A percentile compares a stretch with the other conserved stretches of the same genome.
Conservation (phyloP, 139 green algal species). For the Closterium sp. region DNA sequence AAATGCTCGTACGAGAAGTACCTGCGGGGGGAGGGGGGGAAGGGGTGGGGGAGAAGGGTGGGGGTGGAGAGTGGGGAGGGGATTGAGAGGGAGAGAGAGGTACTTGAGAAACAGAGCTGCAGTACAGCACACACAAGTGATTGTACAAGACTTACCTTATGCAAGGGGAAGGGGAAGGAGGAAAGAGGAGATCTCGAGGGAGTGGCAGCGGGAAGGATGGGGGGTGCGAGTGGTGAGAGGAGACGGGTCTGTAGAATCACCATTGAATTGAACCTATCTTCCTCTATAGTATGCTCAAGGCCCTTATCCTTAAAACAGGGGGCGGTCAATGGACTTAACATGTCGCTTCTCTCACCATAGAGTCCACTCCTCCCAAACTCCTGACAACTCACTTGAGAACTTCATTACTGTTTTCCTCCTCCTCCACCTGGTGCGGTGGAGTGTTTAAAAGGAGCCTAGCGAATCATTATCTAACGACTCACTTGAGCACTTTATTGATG, state of each 20-base stretch:
- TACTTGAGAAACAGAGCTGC: slow-evolving; percentile 58
- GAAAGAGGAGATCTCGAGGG: not conserved
- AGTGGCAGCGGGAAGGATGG: too few relatives aligned
- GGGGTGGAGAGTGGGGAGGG: too few relatives aligned
- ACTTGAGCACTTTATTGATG: slow-evolving; percentile 91
- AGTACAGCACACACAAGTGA: slow-evolving; percentile 99
- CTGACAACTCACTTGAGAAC: slow-evolving; percentile 69
- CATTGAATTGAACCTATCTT: too few relatives aligned
- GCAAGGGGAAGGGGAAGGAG: not conserved
- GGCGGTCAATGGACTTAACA: too few relatives aligned
- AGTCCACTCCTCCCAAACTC: too few relatives aligned
- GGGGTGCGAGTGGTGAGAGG: too few relatives aligned
- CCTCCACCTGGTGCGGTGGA: not conserved
- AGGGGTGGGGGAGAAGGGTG: not conserved
- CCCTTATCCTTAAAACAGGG: too few relatives aligned
- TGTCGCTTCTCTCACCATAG: too few relatives aligned
- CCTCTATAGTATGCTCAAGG: too few relatives aligned
- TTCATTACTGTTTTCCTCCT: slow-evolving; percentile 77
- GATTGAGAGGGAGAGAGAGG: too few relatives aligned
- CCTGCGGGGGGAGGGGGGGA: slow-evolving; percentile 35
- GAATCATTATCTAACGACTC: not conserved
- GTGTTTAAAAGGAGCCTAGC: not conserved
- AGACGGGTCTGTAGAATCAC: too few relatives aligned
- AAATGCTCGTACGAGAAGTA: slow-evolving; percentile 99
- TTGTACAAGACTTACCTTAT: slow-evolving; percentile 97